A percentile compares a stretch with the other conserved stretches of the same genome.
Evolutionary conservation across 768 basidiomycete genomes (phyloP).

Genomic region (Lactarius hengduanensis): DNA sequence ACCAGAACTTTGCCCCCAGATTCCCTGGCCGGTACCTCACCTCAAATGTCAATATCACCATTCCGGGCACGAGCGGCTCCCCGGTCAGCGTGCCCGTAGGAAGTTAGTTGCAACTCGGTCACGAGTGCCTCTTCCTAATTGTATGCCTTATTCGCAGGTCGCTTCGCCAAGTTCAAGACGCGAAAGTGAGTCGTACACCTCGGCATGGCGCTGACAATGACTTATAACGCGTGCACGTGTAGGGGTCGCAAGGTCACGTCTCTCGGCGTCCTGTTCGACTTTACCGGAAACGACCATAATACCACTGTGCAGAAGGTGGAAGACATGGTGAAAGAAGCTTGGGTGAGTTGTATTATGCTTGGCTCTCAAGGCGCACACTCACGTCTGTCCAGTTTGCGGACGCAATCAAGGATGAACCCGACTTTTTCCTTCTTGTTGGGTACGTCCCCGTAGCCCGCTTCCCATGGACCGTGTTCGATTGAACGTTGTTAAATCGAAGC

Average conservation of each 20-base stretch:
- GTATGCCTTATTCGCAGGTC: constrained; percentile 38
- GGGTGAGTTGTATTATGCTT: constrained; percentile 46
- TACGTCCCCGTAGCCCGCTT: constrained; percentile 33
- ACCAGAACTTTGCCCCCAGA: constrained; percentile 63
- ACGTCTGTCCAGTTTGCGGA: constrained; percentile 57
- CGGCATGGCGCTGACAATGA: background rate
- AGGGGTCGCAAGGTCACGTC: constrained; percentile 74
- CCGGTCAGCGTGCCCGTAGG: constrained; percentile 46
- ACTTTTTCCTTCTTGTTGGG: constrained; percentile 77
- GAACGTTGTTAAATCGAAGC: constrained; percentile 37
- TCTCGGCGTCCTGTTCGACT: constrained; percentile 77
- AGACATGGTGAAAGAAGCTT: constrained; percentile 75
- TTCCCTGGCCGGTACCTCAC: constrained; percentile 75
- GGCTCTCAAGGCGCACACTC: background rate
- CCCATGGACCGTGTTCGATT: background rate
- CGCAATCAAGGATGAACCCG: constrained; percentile 72
- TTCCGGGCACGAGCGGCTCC: constrained; percentile 43
- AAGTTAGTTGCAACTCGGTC: constrained; percentile 32
- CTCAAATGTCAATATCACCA: constrained; percentile 84
- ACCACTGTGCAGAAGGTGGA: constrained; percentile 73
- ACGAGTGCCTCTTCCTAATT: background rate
- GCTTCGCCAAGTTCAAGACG: constrained; percentile 72
- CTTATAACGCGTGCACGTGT: background rate
- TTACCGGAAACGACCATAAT: constrained; percentile 64
- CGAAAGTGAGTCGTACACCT: constrained; percentile 48